A percentile compares a stretch with the other conserved stretches of the same genome.
phyloP scores from a whole-genome alignment of 495 filamentous ascomycete genomes.

The Cairneyella variabilis region DNA sequence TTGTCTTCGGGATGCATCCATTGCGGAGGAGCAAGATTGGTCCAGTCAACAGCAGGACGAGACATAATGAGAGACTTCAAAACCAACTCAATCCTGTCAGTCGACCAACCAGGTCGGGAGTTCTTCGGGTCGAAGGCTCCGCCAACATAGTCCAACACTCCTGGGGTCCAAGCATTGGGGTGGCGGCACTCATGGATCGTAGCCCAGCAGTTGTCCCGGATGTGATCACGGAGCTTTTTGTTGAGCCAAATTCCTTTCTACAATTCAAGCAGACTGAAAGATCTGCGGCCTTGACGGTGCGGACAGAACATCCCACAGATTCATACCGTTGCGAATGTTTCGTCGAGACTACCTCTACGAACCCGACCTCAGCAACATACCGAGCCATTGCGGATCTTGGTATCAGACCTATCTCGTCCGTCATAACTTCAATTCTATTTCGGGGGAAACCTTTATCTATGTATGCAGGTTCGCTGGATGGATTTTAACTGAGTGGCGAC shows the following conservation, averaged over 20 bases:
- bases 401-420: too few species aligned
- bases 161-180: not conserved
- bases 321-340: too few species aligned
- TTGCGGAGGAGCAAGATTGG: not conserved
- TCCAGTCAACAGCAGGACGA: not conserved
- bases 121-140: not conserved
- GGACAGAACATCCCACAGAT: too few species aligned
- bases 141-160: not conserved
- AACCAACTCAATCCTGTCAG: not conserved
- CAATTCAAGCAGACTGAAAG: too few species aligned
- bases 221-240: not conserved
- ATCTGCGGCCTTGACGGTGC: too few species aligned
- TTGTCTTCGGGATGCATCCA: not conserved
- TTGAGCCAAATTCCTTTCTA: not conserved
- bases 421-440: too few species aligned
- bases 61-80: not conserved
- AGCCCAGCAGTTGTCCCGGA: not conserved
- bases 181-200: not conserved
- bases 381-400: too few species aligned
- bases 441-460: too few species aligned
- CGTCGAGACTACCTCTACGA: too few species aligned
- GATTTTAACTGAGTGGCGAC: too few species aligned
- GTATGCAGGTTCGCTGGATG: too few species aligned
- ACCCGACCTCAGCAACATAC: too few species aligned
- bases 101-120: not conserved